Evolutionary conservation across 768 basidiomycete species (phyloP), one percentile per base, ranked within the genome.

Genomic region (Coprinopsis cinerea): DNA sequence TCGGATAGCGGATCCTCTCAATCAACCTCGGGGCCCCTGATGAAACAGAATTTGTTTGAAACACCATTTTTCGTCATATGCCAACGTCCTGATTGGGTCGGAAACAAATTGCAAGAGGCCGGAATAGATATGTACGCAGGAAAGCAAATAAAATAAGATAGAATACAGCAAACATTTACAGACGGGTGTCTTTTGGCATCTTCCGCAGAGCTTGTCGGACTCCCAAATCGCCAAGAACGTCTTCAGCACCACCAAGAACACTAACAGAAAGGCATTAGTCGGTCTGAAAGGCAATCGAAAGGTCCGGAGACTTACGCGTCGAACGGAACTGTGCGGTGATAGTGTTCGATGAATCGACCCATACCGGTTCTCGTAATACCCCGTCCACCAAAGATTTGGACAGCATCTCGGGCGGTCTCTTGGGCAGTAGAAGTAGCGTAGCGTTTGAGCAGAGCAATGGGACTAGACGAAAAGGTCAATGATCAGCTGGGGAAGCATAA

Each of bases 371-470:
- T 75, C 23, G 92, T 92, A 52, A 93, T 79, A 42, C 87, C 91
- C 48, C 92, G 79, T 7, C 91, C 92, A 55, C 91, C 89, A 55
- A 91, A 92, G 54, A 92, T 78, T 72, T 85, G 72, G 22, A 73
- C 69, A 36, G 91, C 89, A 57, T 92, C 90, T 51, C 78, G 75
- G 14, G 88, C 85, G 15, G 88, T 88, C 32, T 88, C 83, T 59
- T 89, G 87, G 0, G 86, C 88, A 14, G 77, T 77, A 28, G 79
- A 75, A 2, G 92, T 92, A 27, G 78, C 74, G 57, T 83, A 81
- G 72, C 81, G 85, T 72, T 92, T 93, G 57, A 91, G 64, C 55
- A 93, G 75, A 4, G 74, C 90, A 49, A 93, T 88, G 53, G 84
- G 88, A 3, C 82, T 81, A 35, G 26, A n/a, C 18, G 44, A 26